Percentiles rank a stretch among this genome's conserved stretches.
phyloP scores from a whole-genome alignment of 169 alveolate genomes.

The Plasmodium inui region DNA sequence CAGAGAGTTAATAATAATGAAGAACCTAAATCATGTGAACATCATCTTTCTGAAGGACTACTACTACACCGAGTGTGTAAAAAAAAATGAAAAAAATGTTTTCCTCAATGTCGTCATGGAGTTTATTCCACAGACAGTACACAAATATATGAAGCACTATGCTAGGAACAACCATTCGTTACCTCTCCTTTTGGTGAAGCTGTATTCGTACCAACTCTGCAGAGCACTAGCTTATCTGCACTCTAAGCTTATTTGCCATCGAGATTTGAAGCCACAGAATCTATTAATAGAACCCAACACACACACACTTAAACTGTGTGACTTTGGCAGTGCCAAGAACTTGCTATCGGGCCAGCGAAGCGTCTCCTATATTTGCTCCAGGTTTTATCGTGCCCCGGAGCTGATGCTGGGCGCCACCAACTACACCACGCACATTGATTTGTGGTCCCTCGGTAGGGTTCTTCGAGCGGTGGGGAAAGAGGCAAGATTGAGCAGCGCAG shows the following conservation, averaged over 20 bases:
- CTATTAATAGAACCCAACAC: constrained; percentile 94
- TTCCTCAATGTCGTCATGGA: constrained; percentile 98
- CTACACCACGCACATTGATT: constrained; percentile 97
- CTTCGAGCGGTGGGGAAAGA: constrained; percentile 22
- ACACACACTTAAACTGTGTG: constrained; percentile 95
- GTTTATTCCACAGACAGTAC: constrained; percentile 96
- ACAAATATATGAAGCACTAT: constrained; percentile 93
- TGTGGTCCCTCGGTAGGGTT: constrained; percentile 95
- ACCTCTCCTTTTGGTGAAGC: constrained; percentile 93
- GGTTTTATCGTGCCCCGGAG: constrained; percentile 99
- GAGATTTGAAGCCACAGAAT: constrained; percentile 99
- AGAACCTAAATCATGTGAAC: constrained; percentile 95
- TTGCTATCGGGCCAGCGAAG: constrained; percentile 93
- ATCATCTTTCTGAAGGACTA: constrained; percentile 93
- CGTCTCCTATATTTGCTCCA: constrained; percentile 96
- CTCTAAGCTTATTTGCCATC: constrained; percentile 95
- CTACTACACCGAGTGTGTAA: constrained; percentile 83
- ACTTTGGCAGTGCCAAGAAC: constrained; percentile 98
- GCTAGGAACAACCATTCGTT: constrained; percentile 89
- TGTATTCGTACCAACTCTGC: constrained; percentile 95
- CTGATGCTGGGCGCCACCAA: constrained; percentile 98
- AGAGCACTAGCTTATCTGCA: constrained; percentile 97
- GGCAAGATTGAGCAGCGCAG: not conserved
- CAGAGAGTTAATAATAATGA: constrained; percentile 95
- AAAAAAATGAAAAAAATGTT: constrained; percentile 79